A percentile compares a stretch with the other conserved stretches of the same genome.
phyloP scores from a whole-genome alignment of 2,329 filamentous ascomycete genomes.

The Fusarium virguliforme region DNA sequence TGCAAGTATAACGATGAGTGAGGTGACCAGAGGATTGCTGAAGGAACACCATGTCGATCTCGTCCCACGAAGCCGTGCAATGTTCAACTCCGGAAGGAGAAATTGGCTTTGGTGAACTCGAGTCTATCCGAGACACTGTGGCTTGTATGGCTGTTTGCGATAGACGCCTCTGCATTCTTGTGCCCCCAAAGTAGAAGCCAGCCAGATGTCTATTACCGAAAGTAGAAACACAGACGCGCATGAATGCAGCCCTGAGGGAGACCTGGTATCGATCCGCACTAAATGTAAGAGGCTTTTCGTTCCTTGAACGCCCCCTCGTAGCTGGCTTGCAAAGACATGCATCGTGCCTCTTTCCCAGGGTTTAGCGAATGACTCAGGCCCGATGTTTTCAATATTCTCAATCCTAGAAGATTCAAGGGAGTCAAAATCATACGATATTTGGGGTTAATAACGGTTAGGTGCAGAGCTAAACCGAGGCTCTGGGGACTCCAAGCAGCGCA shows the following conservation, averaged over 20 bases:
- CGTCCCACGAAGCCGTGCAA: background rate
- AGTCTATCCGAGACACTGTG: background rate
- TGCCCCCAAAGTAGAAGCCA: background rate
- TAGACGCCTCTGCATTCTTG: slow-evolving; percentile 1
- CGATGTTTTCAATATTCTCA: background rate
- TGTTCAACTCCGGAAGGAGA: background rate
- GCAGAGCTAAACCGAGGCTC: no score
- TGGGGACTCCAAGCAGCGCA: background rate
- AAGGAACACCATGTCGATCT: background rate
- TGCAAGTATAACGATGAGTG: background rate
- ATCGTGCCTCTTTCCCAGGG: background rate
- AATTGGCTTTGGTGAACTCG: background rate
- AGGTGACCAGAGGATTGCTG: background rate
- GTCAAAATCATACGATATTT: background rate
- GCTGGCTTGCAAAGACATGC: background rate
- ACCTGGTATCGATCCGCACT: fast-evolving
- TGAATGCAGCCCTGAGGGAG: background rate
- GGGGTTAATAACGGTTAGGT: background rate
- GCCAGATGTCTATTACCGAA: background rate
- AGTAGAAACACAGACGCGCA: background rate
- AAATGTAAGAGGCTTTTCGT: background rate
- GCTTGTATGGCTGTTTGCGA: background rate
- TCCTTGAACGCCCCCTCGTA: background rate
- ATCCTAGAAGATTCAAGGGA: background rate
- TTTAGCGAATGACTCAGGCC: background rate